Conservation (phyloP, 306 rosid genomes). For the Trifolium repens region DNA sequence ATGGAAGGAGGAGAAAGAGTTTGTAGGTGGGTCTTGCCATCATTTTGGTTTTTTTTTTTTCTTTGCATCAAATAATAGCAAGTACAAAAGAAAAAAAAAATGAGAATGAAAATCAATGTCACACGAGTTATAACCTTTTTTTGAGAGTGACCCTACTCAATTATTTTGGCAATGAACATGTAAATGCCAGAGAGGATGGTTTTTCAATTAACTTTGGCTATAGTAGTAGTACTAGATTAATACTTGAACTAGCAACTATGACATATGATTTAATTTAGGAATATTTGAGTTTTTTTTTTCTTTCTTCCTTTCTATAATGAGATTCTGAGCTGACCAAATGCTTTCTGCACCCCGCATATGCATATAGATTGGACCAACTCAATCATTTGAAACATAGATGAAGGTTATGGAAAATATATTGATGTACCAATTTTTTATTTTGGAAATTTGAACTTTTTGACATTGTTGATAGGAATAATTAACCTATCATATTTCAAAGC, state of each 20-base stretch:
- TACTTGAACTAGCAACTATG: constrained; percentile 32
- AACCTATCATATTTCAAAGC: background rate
- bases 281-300: background rate
- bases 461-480: constrained; percentile 11
- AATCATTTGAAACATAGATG: constrained; percentile 15
- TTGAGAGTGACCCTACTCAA: constrained; percentile 54
- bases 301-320: constrained; percentile 2
- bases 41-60: constrained; percentile 63
- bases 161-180: constrained; percentile 50
- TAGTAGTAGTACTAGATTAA: constrained; percentile 1
- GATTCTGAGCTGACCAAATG: constrained; percentile 28
- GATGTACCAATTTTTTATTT: background rate
- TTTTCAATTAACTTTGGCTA: constrained; percentile 32
- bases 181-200: constrained; percentile 38
- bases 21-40: constrained; percentile 50
- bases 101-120: constrained; percentile 78
- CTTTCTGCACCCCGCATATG: background rate
- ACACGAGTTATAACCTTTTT: constrained; percentile 54
- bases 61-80: constrained; percentile 52
- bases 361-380: background rate
- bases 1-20: background rate
- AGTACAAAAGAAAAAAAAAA: constrained; percentile 51
- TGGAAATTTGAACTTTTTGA: constrained; percentile 27
- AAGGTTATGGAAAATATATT: background rate
- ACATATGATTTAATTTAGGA: background rate